Conservation (phyloP, 139 green algal species). For the Chlorella sp. region DNA sequence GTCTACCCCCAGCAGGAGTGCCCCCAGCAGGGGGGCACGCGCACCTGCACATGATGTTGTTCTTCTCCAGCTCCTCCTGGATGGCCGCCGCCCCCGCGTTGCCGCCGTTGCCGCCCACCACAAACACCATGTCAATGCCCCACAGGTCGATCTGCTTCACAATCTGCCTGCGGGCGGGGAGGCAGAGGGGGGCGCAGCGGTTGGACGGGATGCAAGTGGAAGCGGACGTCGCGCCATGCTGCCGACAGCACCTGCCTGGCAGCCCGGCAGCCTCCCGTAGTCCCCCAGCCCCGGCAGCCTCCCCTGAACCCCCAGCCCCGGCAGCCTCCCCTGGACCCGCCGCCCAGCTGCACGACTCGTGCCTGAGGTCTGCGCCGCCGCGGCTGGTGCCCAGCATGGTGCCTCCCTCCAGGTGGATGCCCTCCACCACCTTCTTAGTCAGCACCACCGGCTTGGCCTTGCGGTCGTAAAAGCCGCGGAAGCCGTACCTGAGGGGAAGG, state of each 20-base stretch:
- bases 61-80: slow-evolving; percentile 60
- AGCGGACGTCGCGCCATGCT: no score
- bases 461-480: slow-evolving; percentile 86
- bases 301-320: background rate
- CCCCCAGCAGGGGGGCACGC: no score
- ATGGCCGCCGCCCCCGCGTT: slow-evolving; percentile 87
- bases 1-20: no score
- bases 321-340: background rate
- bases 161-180: slow-evolving; percentile 78
- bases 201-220: background rate
- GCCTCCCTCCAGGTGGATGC: slow-evolving; percentile 96
- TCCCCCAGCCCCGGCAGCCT: no score
- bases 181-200: background rate
- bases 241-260: background rate
- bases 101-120: slow-evolving; percentile 94
- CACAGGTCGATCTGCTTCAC: slow-evolving; percentile 96
- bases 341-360: background rate
- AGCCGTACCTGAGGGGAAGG: slow-evolving; percentile 70
- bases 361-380: slow-evolving; percentile 90
- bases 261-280: background rate
- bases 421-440: slow-evolving; percentile 83
- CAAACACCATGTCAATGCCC: slow-evolving; percentile 97
- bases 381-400: slow-evolving; percentile 96
- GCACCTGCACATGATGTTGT: slow-evolving; percentile 42
- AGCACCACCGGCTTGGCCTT: slow-evolving; percentile 84